These are phyloP conservation scores for Iris macrosiphon DNA, from an alignment of 106 monocot genomes.

Conservation along the genomic window DNA sequence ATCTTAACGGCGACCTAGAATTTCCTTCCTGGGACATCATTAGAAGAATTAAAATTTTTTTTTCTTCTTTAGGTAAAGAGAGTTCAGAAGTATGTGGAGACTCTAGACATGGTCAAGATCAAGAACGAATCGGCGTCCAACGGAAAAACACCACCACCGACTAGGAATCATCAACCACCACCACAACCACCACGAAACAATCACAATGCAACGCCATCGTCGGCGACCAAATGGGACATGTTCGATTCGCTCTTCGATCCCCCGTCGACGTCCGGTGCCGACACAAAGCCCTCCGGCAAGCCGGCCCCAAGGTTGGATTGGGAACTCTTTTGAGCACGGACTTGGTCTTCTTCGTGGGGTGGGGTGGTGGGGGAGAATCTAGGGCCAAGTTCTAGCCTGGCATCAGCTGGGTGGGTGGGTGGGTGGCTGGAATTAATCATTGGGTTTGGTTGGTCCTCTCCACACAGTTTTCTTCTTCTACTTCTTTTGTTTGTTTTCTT, in stretches of 20 bases:
- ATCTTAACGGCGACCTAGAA: too few species aligned
- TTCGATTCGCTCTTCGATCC: conserved; percentile 60
- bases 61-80: conserved; percentile 50
- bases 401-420: neutral
- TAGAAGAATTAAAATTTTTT: too few species aligned
- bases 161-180: conserved; percentile 4
- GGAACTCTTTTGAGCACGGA: conserved; percentile 59
- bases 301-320: conserved; percentile 53
- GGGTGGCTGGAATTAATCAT: neutral
- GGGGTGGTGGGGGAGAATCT: too few species aligned
- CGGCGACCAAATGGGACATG: conserved; percentile 47
- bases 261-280: conserved; percentile 27
- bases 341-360: neutral
- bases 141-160: neutral
- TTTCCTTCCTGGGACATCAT: too few species aligned
- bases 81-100: conserved; percentile 85
- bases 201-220: conserved; percentile 7
- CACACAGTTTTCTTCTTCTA: neutral
- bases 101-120: conserved; percentile 58
- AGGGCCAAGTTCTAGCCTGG: neutral
- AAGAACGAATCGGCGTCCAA: conserved; percentile 29
- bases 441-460: neutral
- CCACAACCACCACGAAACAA: too few species aligned
- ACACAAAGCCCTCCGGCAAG: conserved; percentile 16
- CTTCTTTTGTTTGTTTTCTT: neutral